Base-by-base conservation (phyloP, 169 alveolate genomes). In the Miamiensis avidus region DNA sequence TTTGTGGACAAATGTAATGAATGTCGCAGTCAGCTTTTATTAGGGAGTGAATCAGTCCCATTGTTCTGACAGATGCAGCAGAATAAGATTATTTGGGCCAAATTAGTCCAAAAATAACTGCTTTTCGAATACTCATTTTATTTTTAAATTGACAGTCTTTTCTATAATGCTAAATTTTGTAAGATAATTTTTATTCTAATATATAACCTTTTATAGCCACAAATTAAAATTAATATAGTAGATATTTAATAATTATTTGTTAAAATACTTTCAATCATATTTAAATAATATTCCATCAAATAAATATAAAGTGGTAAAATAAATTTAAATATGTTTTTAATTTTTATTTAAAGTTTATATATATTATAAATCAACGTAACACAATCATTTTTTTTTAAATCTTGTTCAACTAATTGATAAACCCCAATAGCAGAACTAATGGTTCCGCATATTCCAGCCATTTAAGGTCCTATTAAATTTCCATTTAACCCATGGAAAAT, bases 41-140 rank as follows among this genome's bases (percentile, higher is more conserved):
- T 64, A 74, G 65, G 29, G 34, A 0, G 27, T 74, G 78, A 6
- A 86, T 32, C 49, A 79, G 34, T 30, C 82, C 83, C 30, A 86
- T 74, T 25, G 88, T 86, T 27, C 85, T 28, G 28, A 75, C 90
- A 81, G 78, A 78, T 25, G 90, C 84, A 0, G 87, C 87, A 15
- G 84, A 81, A 75, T 74, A 81, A 30, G 31, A 4, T 11, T 30
- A 32, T 75, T 86, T 86, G 26, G 90, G 90, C 90, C 90, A 86
- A n/a, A 82, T 29, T 65, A 73, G 69, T 20, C 76, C 31, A 28
- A 82, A 82, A 31, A 79, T n/a, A 16, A 49, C 74, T 25, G 64
- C 76, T 28, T 79, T 49, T 76, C 20, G 4, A 11, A 11, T 11
- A 20, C 69, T 49, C 69, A 49, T 49, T 49, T 49, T 11, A 49